These are phyloP conservation scores for Phaeosphaeria sp. DNA, from an alignment of 2,329 filamentous ascomycete species.

Conservation along the genomic window DNA sequence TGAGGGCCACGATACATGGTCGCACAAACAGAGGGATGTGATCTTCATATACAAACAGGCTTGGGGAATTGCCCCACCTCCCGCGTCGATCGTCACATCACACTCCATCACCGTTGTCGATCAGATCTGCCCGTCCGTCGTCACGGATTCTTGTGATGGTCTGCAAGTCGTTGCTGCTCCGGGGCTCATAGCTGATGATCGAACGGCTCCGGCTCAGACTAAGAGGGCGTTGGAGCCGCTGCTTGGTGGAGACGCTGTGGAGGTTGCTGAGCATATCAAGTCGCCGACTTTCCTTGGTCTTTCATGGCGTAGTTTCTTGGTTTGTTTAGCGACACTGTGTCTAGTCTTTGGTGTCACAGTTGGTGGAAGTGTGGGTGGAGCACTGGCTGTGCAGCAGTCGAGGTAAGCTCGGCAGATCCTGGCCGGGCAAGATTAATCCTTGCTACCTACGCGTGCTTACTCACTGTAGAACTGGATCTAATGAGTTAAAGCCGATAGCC, in stretches of 20 bases:
- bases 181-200: not conserved
- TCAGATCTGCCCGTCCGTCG: not conserved
- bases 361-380: constrained; percentile 11
- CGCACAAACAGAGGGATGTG: no score
- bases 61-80: not conserved
- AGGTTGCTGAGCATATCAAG: not conserved
- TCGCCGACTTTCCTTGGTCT: not conserved
- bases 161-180: not conserved
- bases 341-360: constrained; percentile 1
- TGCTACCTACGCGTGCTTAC: not conserved
- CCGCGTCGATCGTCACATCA: not conserved
- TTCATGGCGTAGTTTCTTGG: not conserved
- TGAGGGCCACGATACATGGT: no score
- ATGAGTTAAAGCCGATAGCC: not conserved
- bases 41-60: no score
- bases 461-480: not conserved
- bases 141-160: not conserved
- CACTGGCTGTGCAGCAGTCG: constrained; percentile 8
- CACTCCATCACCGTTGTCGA: not conserved
- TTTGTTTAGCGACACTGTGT: not conserved
- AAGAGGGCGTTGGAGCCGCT: not conserved
- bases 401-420: constrained; percentile 3
- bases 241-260: not conserved
- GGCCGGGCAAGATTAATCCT: not conserved
- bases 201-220: not conserved